phyloP scores from a whole-genome alignment of 768 basidiomycete genomes.

The Leccinum truebloodii region DNA sequence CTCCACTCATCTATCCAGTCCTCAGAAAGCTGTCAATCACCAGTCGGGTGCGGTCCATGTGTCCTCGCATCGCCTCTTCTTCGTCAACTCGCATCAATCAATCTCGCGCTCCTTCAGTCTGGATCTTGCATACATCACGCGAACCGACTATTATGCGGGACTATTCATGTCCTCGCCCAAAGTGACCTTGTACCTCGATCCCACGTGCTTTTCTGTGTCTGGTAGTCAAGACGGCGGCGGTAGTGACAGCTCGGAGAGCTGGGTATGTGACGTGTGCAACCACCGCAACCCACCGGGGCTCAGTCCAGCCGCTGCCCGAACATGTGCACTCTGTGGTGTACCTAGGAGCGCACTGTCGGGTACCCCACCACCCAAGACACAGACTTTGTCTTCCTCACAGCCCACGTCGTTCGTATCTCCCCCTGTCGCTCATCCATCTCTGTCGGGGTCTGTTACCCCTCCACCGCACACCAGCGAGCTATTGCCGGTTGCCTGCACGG shows the following conservation, averaged over 20 bases:
- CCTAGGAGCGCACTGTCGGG: constrained; percentile 46
- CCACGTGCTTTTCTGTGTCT: constrained; percentile 25
- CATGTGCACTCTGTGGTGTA: constrained; percentile 84
- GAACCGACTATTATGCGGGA: constrained; percentile 88
- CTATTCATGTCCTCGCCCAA: constrained; percentile 90
- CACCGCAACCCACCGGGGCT: constrained; percentile 78
- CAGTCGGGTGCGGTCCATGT: constrained; percentile 72
- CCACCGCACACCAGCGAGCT: constrained; percentile 19
- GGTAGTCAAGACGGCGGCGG: constrained; percentile 30
- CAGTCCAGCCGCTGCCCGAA: constrained; percentile 64
- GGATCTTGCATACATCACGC: constrained; percentile 60
- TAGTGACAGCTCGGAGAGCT: constrained; percentile 50
- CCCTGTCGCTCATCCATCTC: constrained; percentile 23
- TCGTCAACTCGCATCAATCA: constrained; percentile 57
- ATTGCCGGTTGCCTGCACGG: constrained; percentile 64
- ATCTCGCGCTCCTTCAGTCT: constrained; percentile 64
- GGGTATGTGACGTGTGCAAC: constrained; percentile 90
- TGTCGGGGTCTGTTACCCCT: constrained; percentile 22
- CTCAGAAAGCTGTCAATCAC: constrained; percentile 79
- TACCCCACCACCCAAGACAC: constrained; percentile 26
- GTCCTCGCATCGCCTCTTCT: constrained; percentile 86
- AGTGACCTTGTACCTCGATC: constrained; percentile 70
- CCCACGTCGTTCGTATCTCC: constrained; percentile 39
- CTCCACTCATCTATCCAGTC: too few relatives aligned
- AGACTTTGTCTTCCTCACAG: constrained; percentile 42